Evolutionary conservation across 495 filamentous ascomycete genomes (phyloP).

Genomic region (Neurospora sp.): DNA sequence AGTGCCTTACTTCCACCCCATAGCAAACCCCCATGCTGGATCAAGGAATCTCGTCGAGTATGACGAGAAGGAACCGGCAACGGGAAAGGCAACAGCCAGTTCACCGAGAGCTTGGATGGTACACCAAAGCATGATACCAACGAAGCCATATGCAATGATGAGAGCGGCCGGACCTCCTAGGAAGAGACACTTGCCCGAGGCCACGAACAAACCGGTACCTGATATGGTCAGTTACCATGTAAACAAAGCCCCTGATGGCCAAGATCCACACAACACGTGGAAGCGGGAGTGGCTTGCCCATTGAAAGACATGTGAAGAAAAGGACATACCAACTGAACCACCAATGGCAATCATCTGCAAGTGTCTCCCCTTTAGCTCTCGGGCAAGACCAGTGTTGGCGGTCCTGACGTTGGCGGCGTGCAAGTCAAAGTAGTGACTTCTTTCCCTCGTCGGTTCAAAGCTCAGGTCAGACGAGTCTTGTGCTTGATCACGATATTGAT

Average conservation of each 20-base stretch:
- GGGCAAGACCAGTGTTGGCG: conserved; percentile 63
- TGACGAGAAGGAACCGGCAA: conserved; percentile 85
- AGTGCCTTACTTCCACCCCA: conserved; percentile 78
- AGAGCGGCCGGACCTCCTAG: conserved; percentile 78
- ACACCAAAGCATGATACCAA: conserved; percentile 84
- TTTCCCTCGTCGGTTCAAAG: background rate
- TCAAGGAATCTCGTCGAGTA: conserved; percentile 90
- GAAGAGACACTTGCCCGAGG: conserved; percentile 67
- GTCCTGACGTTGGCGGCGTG: conserved; percentile 65
- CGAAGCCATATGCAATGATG: conserved; percentile 69
- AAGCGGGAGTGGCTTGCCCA: background rate
- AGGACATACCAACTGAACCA: conserved; percentile 70
- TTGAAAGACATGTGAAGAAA: background rate
- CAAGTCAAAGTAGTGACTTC: conserved; percentile 58
- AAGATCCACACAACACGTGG: background rate
- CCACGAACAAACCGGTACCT: conserved; percentile 89
- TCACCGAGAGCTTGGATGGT: conserved; percentile 89
- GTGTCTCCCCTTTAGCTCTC: conserved; percentile 74
- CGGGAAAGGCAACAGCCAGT: conserved; percentile 82
- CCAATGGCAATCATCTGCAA: conserved; percentile 97
- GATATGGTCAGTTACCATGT: background rate
- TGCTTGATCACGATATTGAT: conserved; percentile 3
- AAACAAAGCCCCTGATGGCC: background rate
- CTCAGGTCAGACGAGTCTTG: background rate
- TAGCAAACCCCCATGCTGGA: conserved; percentile 94